Evolutionary conservation across 352 stramenopile species (phyloP), one percentile per base, ranked within the genome.

Genomic region (Peronosclerospora sorghi): DNA sequence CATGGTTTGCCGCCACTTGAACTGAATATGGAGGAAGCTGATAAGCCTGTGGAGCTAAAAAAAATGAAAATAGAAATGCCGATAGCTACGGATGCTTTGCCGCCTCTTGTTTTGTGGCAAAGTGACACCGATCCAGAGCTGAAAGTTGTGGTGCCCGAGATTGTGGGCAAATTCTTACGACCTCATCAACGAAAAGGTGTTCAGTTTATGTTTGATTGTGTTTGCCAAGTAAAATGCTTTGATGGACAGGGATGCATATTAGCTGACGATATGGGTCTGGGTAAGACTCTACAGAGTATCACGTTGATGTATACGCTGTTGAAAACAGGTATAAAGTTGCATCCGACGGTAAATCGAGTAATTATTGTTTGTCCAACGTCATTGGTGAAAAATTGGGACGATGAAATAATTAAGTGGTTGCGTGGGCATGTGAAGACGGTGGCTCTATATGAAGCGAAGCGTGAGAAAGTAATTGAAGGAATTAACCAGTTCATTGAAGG

Each of bases 181-280:
- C 93, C 93, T 34, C 95, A 98, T 69, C 90, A 98, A 64, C 75
- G 91, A 15, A 94, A 98, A 62, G 95, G 94, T 24, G 93, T 98
- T 35, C 70, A 95, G 60, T 98, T 98, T 54, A 94, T 98, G 77
- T 98, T 96, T 49, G 85, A 98, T 48, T 98, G 92, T 69, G 88
- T 92, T 19, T 64, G 55, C n/a, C 69, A 70, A 50, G 35, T 91
- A 0, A 72, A 72, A 20, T 71, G 65, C 0, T 91, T 93, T 41
- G 76, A 86, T 24, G 78, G 83, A 4, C 59, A 86, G 61, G 81
- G 81, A 7, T 94, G 81, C 46, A 94, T 94, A 24, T 62, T 94
- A 28, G 81, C 81, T 35, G 81, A 94, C 47, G 81, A 94, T 39
- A 94, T 94, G 81, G 81, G 78, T 47, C 65, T 94, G 4, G 78